These are phyloP conservation scores for Suhomyces yuchorum DNA, from an alignment of 1,139 yeast species.

Conservation along the genomic window DNA sequence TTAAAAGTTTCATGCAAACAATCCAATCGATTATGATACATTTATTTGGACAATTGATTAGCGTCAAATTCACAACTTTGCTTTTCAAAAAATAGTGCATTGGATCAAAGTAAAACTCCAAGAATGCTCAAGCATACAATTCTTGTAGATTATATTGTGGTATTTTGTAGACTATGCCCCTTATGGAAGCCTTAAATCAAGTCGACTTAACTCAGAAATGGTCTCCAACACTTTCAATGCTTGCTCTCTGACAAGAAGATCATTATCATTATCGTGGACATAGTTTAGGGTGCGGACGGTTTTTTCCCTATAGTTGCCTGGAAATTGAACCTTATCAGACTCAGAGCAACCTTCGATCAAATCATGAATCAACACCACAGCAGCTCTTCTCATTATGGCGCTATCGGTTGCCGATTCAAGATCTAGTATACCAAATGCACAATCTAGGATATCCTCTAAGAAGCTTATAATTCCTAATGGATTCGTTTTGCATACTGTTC, in stretches of 20 bases:
- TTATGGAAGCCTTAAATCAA: slow-evolving; percentile 16
- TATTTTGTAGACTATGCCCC: no score
- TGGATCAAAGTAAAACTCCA: no score
- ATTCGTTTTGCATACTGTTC: slow-evolving; percentile 62
- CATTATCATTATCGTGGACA: slow-evolving; percentile 50
- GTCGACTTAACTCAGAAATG: slow-evolving; percentile 39
- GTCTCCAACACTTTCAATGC: slow-evolving; percentile 47
- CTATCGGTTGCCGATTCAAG: slow-evolving; percentile 51
- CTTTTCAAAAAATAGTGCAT: no score
- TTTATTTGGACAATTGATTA: no score
- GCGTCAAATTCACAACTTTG: no score
- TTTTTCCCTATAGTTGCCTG: slow-evolving; percentile 46
- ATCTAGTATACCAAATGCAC: slow-evolving; percentile 71
- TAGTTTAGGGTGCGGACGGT: slow-evolving; percentile 48
- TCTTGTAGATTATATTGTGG: no score
- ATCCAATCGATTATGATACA: no score
- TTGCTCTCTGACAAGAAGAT: slow-evolving; percentile 61
- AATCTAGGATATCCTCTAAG: slow-evolving; percentile 64
- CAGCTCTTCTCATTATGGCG: slow-evolving; percentile 70
- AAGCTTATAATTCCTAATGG: slow-evolving; percentile 53
- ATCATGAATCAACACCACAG: slow-evolving; percentile 70
- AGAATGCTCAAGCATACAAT: no score
- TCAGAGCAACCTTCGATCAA: slow-evolving; percentile 50
- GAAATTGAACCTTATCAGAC: slow-evolving; percentile 50
- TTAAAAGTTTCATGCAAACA: no score